A percentile compares a stretch with the other conserved stretches of the same genome.
Conservation (phyloP, 2,329 filamentous ascomycete species). For the Penicillium concentricum region DNA sequence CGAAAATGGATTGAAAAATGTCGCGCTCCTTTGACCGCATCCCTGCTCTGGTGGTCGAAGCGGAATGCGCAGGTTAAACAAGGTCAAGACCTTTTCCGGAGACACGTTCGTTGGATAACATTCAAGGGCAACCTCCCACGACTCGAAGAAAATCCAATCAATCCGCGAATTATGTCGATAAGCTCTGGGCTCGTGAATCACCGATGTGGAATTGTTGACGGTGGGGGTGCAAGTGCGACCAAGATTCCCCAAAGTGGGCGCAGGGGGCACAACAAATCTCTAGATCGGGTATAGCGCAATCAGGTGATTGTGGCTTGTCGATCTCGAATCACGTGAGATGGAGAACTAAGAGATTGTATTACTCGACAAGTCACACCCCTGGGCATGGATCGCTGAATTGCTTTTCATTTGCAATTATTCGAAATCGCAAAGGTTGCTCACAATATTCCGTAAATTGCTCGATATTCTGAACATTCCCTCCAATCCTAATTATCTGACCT, state of each 20-base stretch:
- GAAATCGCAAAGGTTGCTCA: not conserved
- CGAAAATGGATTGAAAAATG: slow-evolving; percentile 26
- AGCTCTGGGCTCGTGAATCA: slow-evolving; percentile 2
- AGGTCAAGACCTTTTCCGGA: not conserved
- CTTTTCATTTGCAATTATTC: not conserved
- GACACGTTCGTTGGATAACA: not conserved
- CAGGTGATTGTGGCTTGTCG: slow-evolving; percentile 28
- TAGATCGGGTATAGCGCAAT: slow-evolving; percentile 31
- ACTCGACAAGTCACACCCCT: not conserved
- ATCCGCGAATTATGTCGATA: not conserved
- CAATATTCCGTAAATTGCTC: not conserved
- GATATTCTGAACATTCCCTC: not conserved
- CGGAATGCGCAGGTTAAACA: slow-evolving; percentile 17
- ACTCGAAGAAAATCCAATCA: not conserved
- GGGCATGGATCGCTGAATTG: not conserved
- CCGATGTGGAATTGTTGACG: slow-evolving; percentile 26
- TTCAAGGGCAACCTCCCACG: slow-evolving; percentile 11
- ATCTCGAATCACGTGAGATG: slow-evolving; percentile 19
- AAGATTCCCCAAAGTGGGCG: slow-evolving; percentile 21
- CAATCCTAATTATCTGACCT: not conserved
- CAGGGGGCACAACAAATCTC: slow-evolving; percentile 42
- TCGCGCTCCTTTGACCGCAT: slow-evolving; percentile 40
- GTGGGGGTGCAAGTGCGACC: slow-evolving; percentile 25
- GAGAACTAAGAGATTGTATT: not conserved
- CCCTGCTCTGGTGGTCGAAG: slow-evolving; percentile 36